Evolutionary conservation across 2,329 filamentous ascomycete genomes (phyloP).

Genomic region (Colletotrichum destructivum): DNA sequence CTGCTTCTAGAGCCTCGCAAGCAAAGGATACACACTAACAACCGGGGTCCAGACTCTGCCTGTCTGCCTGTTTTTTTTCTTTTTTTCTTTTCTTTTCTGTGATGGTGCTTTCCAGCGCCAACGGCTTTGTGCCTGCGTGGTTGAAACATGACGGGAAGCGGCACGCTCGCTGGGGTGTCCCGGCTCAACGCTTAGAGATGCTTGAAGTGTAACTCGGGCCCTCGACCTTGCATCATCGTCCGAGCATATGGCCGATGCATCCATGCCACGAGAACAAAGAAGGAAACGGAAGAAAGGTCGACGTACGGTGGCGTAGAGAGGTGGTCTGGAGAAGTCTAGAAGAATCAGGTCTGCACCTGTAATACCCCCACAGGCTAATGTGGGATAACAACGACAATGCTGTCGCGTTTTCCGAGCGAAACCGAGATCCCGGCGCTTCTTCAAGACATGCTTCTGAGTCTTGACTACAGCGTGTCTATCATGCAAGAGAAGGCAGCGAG

Average conservation of each 20-base stretch:
- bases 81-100: no score
- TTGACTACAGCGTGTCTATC: background rate
- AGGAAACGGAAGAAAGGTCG: background rate
- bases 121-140: slow-evolving; percentile 46
- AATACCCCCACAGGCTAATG: background rate
- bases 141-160: slow-evolving; percentile 44
- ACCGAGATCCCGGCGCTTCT: background rate
- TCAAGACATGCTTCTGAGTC: background rate
- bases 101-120: slow-evolving; percentile 40
- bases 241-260: slow-evolving; percentile 31
- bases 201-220: slow-evolving; percentile 35
- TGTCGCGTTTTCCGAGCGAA: background rate
- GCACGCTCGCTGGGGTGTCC: slow-evolving; percentile 17
- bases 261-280: background rate
- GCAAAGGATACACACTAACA: background rate
- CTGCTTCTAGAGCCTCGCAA: background rate
- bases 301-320: background rate
- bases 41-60: slow-evolving; percentile 12
- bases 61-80: background rate
- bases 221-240: slow-evolving; percentile 32
- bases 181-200: slow-evolving; percentile 28
- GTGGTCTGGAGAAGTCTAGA: background rate
- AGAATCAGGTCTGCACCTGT: no score
- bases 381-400: background rate
- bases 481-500: background rate